phyloP scores from a whole-genome alignment of 352 stramenopile genomes.

The Phytopythium cucurbitacearum region DNA sequence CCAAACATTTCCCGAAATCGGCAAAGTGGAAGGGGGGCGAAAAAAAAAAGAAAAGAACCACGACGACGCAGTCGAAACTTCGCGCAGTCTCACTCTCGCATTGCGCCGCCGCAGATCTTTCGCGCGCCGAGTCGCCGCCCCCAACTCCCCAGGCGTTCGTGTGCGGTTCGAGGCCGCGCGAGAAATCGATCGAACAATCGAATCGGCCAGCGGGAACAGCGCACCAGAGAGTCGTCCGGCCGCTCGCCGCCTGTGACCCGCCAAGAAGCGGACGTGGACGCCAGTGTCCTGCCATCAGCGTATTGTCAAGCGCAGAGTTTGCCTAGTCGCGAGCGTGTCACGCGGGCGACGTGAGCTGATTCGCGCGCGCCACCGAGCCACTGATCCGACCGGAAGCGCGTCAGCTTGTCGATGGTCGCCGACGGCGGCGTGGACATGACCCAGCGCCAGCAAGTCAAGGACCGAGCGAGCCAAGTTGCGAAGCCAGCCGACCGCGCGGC shows the following conservation, averaged over 20 bases:
- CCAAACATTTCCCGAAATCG: slow-evolving; percentile 2
- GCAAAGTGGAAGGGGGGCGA: slow-evolving; percentile 17
- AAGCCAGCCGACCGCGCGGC: too few relatives aligned
- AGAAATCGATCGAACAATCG: not conserved
- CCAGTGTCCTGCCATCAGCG: not conserved
- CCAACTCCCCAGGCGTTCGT: not conserved
- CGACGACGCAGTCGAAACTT: not conserved
- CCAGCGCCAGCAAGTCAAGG: slow-evolving; percentile 16
- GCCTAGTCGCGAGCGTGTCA: slow-evolving; percentile 15
- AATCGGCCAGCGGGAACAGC: not conserved
- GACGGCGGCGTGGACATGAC: slow-evolving; percentile 24
- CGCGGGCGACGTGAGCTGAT: slow-evolving; percentile 11
- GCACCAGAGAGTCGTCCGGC: too few relatives aligned
- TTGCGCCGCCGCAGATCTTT: slow-evolving; percentile 18
- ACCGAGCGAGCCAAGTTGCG: not conserved
- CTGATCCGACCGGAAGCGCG: not conserved
- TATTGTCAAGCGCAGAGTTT: slow-evolving; percentile 1
- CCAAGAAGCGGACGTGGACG: too few relatives aligned
- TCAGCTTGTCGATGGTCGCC: slow-evolving; percentile 8
- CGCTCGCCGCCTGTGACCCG: too few relatives aligned
- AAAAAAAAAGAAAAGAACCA: slow-evolving; percentile 17
- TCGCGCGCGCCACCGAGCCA: slow-evolving; percentile 1
- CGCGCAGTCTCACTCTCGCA: not conserved
- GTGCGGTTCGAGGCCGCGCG: too few relatives aligned
- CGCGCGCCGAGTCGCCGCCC: slow-evolving; percentile 11